Conservation (phyloP, 129 eudicot genomes). For the Saposhnikovia divaricata region DNA sequence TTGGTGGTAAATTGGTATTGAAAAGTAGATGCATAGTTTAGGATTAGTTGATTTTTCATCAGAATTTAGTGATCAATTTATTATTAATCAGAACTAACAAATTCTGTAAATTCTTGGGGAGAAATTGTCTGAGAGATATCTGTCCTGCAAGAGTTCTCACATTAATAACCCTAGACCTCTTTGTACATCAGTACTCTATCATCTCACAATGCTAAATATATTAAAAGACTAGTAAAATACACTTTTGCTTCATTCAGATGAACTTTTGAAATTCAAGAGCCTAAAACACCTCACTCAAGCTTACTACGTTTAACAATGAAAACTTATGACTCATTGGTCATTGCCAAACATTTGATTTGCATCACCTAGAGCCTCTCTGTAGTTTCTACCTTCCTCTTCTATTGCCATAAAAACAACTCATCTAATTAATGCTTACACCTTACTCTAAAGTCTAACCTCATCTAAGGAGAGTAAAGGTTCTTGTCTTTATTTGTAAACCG, state of each 20-base stretch:
- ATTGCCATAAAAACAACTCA: neutral
- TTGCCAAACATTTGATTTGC: neutral
- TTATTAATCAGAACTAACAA: neutral
- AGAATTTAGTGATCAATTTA: too few relatives aligned
- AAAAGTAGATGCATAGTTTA: too few relatives aligned
- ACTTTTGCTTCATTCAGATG: neutral
- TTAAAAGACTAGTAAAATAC: neutral
- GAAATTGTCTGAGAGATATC: neutral
- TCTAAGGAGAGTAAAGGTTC: neutral
- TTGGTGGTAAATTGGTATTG: too few relatives aligned
- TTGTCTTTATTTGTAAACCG: neutral
- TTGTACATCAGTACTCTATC: too few relatives aligned
- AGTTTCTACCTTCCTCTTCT: neutral
- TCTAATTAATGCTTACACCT: neutral
- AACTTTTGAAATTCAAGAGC: neutral
- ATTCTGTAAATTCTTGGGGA: neutral
- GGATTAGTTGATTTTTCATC: too few relatives aligned
- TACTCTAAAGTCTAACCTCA: neutral
- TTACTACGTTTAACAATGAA: neutral
- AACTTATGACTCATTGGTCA: neutral
- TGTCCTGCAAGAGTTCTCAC: neutral
- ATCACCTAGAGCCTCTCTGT: neutral
- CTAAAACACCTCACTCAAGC: neutral
- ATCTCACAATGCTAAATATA: neutral
- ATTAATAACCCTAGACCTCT: too few relatives aligned